A percentile compares a stretch with the other conserved stretches of the same genome.
These are phyloP conservation scores for Monilinia polystroma DNA, from an alignment of 2,329 filamentous ascomycete species.

Conservation along the genomic window DNA sequence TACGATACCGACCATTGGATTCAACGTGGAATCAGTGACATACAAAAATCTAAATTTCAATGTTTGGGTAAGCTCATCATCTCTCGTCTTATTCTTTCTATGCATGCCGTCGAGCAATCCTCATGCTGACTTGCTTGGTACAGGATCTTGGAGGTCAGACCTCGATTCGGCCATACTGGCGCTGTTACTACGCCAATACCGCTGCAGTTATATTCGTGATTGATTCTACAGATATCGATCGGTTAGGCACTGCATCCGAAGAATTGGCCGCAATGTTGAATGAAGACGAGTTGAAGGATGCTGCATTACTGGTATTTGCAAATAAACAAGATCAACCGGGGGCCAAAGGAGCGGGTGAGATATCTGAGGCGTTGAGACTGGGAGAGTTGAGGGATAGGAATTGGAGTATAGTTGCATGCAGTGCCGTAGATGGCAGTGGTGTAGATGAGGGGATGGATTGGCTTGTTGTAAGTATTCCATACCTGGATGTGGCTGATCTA, in stretches of 20 bases:
- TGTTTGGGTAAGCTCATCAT: slow-evolving; percentile 72
- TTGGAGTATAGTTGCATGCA: slow-evolving; percentile 99
- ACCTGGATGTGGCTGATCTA: neutral
- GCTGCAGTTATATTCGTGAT: slow-evolving; percentile 98
- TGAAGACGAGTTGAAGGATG: slow-evolving; percentile 93
- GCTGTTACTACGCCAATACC: slow-evolving; percentile 99
- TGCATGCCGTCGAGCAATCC: neutral
- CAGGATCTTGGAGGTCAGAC: slow-evolving; percentile 95
- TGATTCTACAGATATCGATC: slow-evolving; percentile 95
- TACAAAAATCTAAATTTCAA: slow-evolving; percentile 99
- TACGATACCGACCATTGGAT: slow-evolving; percentile 98
- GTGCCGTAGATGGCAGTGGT: slow-evolving; percentile 90
- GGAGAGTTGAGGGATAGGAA: slow-evolving; percentile 93
- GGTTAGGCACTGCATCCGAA: slow-evolving; percentile 86
- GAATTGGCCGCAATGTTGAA: slow-evolving; percentile 94
- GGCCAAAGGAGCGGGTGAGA: slow-evolving; percentile 93
- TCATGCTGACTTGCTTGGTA: slow-evolving; percentile 13
- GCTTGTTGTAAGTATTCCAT: slow-evolving; percentile 59
- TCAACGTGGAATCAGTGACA: slow-evolving; percentile 98
- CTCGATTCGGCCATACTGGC: slow-evolving; percentile 98
- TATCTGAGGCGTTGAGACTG: slow-evolving; percentile 86
- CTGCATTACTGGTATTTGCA: slow-evolving; percentile 88
- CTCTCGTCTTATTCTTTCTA: neutral
- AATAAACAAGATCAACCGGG: slow-evolving; percentile 99
- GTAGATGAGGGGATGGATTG: slow-evolving; percentile 99